Conservation (phyloP, 2,329 filamentous ascomycete genomes). For the Diaporthe vexans region DNA sequence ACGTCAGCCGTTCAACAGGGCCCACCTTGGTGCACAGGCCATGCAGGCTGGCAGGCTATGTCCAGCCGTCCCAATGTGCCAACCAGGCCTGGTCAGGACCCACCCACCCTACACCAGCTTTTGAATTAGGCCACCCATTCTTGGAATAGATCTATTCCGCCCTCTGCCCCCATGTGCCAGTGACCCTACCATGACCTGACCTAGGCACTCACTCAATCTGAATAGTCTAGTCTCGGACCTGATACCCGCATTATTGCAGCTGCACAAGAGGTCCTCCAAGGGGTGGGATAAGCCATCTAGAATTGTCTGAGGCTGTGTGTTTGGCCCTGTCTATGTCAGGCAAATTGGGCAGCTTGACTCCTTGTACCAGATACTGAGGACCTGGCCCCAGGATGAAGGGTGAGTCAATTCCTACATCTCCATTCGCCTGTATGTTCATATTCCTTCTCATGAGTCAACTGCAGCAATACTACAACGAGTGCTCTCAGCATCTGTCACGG, state of each 20-base stretch:
- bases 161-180: constrained; percentile 16
- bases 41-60: constrained; percentile 11
- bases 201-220: background rate
- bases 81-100: background rate
- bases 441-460: constrained; percentile 40
- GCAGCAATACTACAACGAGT: constrained; percentile 93
- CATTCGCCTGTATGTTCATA: background rate
- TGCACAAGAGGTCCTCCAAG: background rate
- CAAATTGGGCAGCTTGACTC: background rate
- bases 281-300: background rate
- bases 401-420: constrained; percentile 40
- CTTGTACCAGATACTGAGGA: background rate
- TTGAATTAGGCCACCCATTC: constrained; percentile 1
- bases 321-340: background rate
- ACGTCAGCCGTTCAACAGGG: constrained; percentile 17
- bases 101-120: constrained; percentile 1
- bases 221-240: background rate
- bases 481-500: constrained; percentile 93
- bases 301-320: background rate
- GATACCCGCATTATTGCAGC: background rate
- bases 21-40: background rate
- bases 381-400: constrained; percentile 53
- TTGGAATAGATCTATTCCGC: background rate
- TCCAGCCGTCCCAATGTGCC: background rate
- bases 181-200: constrained; percentile 1